Percentiles rank a stretch among this genome's conserved stretches.
Evolutionary conservation across 805 yeast species (phyloP).

Genomic region (Kodamaea jinghongensis): DNA sequence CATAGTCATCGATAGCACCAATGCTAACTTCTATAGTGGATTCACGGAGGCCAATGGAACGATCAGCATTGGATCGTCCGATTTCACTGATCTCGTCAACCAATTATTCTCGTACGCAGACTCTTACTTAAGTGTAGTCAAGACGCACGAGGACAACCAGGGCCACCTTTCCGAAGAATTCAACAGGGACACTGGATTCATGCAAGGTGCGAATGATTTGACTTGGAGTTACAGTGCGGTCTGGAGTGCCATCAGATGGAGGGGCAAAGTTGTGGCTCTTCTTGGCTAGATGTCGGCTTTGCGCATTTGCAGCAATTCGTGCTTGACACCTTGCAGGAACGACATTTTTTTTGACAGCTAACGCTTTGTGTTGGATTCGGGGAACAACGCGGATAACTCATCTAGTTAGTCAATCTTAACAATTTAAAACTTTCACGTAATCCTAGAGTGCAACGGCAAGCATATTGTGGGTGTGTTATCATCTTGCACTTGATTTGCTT

Average conservation of each 20-base stretch:
- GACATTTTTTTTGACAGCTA: no score
- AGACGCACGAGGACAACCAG: constrained; percentile 56
- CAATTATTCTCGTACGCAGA: constrained; percentile 57
- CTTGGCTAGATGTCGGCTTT: no score
- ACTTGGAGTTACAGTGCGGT: constrained; percentile 90
- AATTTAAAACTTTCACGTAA: no score
- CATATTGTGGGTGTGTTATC: no score
- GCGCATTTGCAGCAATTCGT: no score
- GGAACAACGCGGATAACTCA: no score
- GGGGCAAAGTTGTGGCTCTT: constrained; percentile 29
- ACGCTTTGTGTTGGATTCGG: no score
- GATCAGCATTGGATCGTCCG: constrained; percentile 11
- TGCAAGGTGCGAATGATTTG: constrained; percentile 82
- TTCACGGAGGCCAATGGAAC: constrained; percentile 27
- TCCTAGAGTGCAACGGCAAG: no score
- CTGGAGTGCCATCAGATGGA: constrained; percentile 66
- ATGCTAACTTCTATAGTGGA: constrained; percentile 26
- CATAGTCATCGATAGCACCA: constrained; percentile 35
- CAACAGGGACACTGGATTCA: constrained; percentile 70
- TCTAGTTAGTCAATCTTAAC: no score
- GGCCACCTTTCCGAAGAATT: constrained; percentile 89
- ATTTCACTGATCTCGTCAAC: constrained; percentile 44
- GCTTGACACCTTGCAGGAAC: no score
- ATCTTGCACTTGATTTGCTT: no score
- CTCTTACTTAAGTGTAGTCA: constrained; percentile 58